Evolutionary conservation across 148 eudicot genomes (phyloP).

Genomic region (Rhododendron mucronatum): DNA sequence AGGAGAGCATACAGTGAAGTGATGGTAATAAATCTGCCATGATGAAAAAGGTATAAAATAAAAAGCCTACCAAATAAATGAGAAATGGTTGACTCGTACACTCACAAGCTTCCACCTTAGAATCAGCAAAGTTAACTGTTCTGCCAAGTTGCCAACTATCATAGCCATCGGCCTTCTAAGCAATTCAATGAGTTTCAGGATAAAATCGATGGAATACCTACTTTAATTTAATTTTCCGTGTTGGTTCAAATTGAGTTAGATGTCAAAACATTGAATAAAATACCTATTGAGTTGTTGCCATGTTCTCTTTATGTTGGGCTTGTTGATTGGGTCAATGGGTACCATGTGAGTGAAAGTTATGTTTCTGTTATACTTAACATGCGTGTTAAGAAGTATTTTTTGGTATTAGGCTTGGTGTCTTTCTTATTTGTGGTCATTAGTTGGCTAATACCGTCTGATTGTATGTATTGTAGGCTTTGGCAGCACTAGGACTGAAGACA

Average conservation of each 20-base stretch:
- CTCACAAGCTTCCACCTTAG: background rate
- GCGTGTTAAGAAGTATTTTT: background rate
- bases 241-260: background rate
- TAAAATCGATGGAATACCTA: background rate
- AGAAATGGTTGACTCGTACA: background rate
- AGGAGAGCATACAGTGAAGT: background rate
- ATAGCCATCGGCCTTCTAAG: background rate
- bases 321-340: background rate
- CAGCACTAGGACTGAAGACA: constrained; percentile 78
- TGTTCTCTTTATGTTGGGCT: background rate
- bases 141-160: background rate
- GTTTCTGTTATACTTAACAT: background rate
- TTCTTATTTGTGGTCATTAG: background rate
- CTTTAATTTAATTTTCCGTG: background rate
- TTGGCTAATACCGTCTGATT: constrained; percentile 4
- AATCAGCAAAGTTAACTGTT: background rate
- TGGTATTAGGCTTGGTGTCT: background rate
- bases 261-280: background rate
- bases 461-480: constrained; percentile 59
- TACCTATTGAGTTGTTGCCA: background rate
- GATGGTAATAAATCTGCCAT: background rate
- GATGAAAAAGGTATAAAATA: background rate
- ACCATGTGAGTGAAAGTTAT: background rate
- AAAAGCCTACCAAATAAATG: background rate
- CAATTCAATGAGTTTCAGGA: background rate